Percentiles rank a stretch among this genome's conserved stretches.
phyloP scores from a whole-genome alignment of 352 stramenopile species.

The Porosira glacialis region DNA sequence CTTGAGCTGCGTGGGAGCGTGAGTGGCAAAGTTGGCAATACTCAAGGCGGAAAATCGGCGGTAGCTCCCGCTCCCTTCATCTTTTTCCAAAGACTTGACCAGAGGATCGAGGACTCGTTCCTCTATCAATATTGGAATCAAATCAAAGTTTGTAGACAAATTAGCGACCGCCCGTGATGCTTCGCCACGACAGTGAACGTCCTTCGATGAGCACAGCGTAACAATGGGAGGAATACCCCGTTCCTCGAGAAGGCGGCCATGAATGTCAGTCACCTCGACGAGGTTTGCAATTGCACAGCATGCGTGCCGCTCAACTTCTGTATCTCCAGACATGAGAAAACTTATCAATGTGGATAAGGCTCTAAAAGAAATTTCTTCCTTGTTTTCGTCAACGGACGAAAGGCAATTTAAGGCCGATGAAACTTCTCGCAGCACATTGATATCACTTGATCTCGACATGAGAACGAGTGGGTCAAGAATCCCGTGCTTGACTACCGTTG shows the following conservation, averaged over 20 bases:
- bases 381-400: slow-evolving; percentile 92
- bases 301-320: slow-evolving; percentile 87
- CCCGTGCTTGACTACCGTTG: slow-evolving; percentile 87
- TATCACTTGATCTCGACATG: slow-evolving; percentile 89
- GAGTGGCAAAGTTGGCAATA: slow-evolving; percentile 91
- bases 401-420: slow-evolving; percentile 90
- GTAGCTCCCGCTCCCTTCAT: slow-evolving; percentile 85
- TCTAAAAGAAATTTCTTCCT: slow-evolving; percentile 90
- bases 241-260: slow-evolving; percentile 91
- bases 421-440: slow-evolving; percentile 88
- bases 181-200: slow-evolving; percentile 88
- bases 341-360: slow-evolving; percentile 92
- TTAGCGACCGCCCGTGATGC: slow-evolving; percentile 90
- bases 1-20: slow-evolving; percentile 89
- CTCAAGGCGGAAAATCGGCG: slow-evolving; percentile 89
- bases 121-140: slow-evolving; percentile 83
- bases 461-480: slow-evolving; percentile 93
- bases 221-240: slow-evolving; percentile 89
- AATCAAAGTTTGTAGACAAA: slow-evolving; percentile 86
- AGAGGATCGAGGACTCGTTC: slow-evolving; percentile 88
- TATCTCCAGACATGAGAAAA: slow-evolving; percentile 89
- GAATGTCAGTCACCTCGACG: slow-evolving; percentile 90
- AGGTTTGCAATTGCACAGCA: slow-evolving; percentile 93
- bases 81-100: slow-evolving; percentile 84
- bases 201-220: slow-evolving; percentile 85